Evolutionary conservation across 306 rosid species (phyloP).

Genomic region (Oxytropis ochrocephala): DNA sequence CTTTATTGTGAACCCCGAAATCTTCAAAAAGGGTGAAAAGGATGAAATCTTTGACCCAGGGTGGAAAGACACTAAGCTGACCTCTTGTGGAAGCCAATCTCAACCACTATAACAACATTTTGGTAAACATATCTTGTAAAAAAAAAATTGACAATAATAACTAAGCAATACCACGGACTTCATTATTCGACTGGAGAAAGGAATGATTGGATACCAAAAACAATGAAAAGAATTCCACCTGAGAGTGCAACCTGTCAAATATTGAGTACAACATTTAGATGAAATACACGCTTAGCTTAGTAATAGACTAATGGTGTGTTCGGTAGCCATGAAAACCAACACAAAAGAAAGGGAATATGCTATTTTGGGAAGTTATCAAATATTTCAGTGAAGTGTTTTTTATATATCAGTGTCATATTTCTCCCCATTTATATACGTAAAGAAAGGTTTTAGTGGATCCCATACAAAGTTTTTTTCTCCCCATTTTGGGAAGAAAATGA

Average conservation of each 20-base stretch:
- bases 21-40: not conserved
- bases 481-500: no score
- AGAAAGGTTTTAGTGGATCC: no score
- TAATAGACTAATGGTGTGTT: not conserved
- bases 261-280: conserved; percentile 15
- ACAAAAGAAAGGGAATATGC: no score
- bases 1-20: conserved; percentile 17
- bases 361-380: no score
- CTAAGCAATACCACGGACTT: conserved; percentile 41
- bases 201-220: conserved; percentile 85
- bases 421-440: no score
- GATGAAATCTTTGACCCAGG: conserved; percentile 11
- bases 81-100: conserved; percentile 14
- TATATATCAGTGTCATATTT: no score
- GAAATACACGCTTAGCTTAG: conserved; percentile 8
- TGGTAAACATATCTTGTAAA: not conserved
- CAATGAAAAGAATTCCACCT: conserved; percentile 79
- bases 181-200: conserved; percentile 53
- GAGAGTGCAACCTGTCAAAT: conserved; percentile 72
- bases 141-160: conserved; percentile 5
- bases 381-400: no score
- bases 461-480: no score
- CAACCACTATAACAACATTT: conserved; percentile 8
- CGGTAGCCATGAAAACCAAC: no score
- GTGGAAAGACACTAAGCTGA: conserved; percentile 3